phyloP scores from a whole-genome alignment of 164 flowering plant genomes.

The Umbellularia californica region DNA sequence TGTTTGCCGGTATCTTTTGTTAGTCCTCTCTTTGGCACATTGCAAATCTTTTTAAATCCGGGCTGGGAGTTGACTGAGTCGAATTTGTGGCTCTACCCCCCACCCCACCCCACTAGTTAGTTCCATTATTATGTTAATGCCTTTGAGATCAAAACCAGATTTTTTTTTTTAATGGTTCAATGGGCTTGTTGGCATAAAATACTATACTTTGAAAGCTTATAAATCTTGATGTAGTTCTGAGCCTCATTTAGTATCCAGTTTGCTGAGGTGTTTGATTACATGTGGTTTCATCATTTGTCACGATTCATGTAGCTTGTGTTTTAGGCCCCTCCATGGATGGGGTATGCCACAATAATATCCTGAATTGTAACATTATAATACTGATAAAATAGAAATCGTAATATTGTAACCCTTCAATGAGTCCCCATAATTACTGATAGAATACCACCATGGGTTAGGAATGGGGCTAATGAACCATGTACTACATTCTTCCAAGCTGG shows the following conservation, averaged over 20 bases:
- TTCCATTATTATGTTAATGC: too few species aligned
- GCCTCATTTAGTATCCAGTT: background rate
- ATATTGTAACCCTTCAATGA: background rate
- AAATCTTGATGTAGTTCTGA: background rate
- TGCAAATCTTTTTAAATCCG: too few species aligned
- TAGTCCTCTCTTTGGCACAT: too few species aligned
- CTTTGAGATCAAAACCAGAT: too few species aligned
- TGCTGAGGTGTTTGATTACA: background rate
- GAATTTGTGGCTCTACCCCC: too few species aligned
- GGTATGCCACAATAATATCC: background rate
- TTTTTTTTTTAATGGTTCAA: too few species aligned
- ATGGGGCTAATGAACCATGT: background rate
- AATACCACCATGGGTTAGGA: background rate
- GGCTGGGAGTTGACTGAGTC: too few species aligned
- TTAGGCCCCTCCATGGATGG: background rate
- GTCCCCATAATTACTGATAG: background rate
- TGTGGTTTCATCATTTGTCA: background rate
- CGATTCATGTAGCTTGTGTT: background rate
- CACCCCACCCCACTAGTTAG: too few species aligned
- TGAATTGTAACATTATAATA: background rate
- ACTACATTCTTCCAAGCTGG: background rate
- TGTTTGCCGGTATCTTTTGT: too few species aligned
- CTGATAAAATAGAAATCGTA: too few species aligned
- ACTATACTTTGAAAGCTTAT: background rate
- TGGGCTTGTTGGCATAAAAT: too few species aligned